phyloP scores from a whole-genome alignment of 2,329 filamentous ascomycete genomes.

The Domatiomyces catenatus region DNA sequence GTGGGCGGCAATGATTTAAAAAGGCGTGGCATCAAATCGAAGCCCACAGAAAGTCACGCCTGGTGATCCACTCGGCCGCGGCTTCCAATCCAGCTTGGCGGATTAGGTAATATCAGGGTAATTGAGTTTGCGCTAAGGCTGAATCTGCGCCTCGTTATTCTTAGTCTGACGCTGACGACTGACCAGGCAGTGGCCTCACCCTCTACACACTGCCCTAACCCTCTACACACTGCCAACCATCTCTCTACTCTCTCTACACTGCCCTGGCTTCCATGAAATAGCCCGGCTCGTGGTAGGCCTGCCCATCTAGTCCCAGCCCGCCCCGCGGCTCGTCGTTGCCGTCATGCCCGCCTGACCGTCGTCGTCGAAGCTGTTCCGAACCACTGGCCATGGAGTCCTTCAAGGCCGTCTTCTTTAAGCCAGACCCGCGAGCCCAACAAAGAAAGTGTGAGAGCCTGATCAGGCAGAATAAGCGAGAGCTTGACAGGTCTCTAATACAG shows the following conservation, averaged over 20 bases:
- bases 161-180: too few species aligned
- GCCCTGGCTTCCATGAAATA: not conserved
- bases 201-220: not conserved
- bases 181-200: too few species aligned
- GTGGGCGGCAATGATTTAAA: not conserved
- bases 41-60: not conserved
- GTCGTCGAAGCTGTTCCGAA: not conserved
- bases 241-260: not conserved
- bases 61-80: not conserved
- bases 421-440: conserved; percentile 63
- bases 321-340: not conserved
- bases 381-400: conserved; percentile 60
- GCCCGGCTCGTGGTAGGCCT: not conserved
- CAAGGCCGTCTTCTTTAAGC: conserved; percentile 74
- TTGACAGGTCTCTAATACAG: conserved; percentile 78
- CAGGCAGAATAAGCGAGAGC: conserved; percentile 75
- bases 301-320: not conserved
- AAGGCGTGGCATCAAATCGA: not conserved
- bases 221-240: too few species aligned
- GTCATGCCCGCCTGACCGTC: not conserved
- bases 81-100: not conserved
- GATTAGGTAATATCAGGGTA: not conserved
- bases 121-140: not conserved
- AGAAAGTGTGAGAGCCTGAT: conserved; percentile 90
- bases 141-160: not conserved